phyloP scores from a whole-genome alignment of 768 basidiomycete genomes.

The Hemileccinum impolitum region DNA sequence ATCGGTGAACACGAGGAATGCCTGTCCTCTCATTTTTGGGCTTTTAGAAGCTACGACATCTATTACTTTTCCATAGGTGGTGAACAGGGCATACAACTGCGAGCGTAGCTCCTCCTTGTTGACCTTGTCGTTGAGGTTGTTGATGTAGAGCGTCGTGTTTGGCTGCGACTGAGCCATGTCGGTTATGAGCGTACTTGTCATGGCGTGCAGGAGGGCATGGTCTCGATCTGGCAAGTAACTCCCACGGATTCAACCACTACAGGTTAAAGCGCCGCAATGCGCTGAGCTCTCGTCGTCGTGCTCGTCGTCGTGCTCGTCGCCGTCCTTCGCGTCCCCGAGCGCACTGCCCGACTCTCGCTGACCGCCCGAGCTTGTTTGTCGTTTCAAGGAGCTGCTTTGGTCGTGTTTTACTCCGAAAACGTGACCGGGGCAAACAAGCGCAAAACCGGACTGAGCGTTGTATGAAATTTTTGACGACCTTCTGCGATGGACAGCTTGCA shows the following conservation, averaged over 20 bases:
- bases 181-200: neutral
- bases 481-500: conserved; percentile 36
- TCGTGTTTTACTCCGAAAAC: conserved; percentile 28
- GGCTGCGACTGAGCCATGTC: conserved; percentile 60
- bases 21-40: conserved; percentile 86
- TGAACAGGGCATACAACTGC: conserved; percentile 86
- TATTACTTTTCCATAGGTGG: conserved; percentile 89
- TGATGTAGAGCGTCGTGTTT: conserved; percentile 85
- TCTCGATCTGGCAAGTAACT: conserved; percentile 19
- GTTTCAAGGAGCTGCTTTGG: conserved; percentile 11
- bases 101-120: conserved; percentile 85
- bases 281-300: neutral
- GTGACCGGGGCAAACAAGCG: conserved; percentile 32
- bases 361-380: conserved; percentile 5
- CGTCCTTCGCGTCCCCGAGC: conserved; percentile 1
- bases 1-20: conserved; percentile 94
- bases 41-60: conserved; percentile 90
- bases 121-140: conserved; percentile 90
- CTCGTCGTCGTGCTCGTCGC: conserved; percentile 6
- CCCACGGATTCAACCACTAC: conserved; percentile 19
- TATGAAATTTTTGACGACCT: conserved; percentile 37
- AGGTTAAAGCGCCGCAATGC: too few relatives aligned
- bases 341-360: neutral
- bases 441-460: conserved; percentile 23
- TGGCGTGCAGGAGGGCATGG: neutral